A percentile compares a stretch with the other conserved stretches of the same genome.
Conservation (phyloP, 768 basidiomycete genomes). For the Mrakia gelida region DNA sequence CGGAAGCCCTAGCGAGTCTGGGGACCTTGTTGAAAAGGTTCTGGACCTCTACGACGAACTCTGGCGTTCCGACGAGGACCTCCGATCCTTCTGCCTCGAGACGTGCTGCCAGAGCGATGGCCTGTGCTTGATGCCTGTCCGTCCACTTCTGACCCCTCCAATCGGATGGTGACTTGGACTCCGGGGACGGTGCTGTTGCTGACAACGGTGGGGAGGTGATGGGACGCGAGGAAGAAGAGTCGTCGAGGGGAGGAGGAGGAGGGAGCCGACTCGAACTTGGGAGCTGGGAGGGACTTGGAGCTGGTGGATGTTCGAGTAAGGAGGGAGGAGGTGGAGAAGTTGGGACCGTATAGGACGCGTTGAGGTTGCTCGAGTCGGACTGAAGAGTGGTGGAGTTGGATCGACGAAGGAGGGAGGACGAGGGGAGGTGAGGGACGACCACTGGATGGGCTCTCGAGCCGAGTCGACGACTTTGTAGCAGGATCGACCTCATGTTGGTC, state of each 20-base stretch:
- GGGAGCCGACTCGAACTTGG: no score
- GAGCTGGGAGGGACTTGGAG: no score
- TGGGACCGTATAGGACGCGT: no score
- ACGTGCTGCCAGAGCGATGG: not conserved
- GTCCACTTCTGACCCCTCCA: no score
- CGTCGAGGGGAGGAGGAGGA: no score
- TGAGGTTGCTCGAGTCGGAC: not conserved
- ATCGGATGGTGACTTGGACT: not conserved
- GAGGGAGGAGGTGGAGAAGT: conserved; percentile 16
- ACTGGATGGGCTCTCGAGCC: not conserved
- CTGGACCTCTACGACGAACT: not conserved
- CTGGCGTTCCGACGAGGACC: no score
- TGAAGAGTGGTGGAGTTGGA: not conserved
- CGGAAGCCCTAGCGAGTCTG: no score
- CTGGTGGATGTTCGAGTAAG: not conserved
- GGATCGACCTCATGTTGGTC: not conserved
- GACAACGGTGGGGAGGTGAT: not conserved
- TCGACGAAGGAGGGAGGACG: not conserved
- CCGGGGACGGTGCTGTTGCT: not conserved
- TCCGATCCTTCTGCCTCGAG: not conserved
- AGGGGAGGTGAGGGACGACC: not conserved
- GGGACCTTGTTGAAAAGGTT: not conserved
- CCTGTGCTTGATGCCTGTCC: not conserved
- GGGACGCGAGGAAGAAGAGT: no score
- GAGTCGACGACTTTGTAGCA: not conserved